Base-by-base conservation (phyloP, 768 basidiomycete species). In the Mycena sanguinolenta region DNA sequence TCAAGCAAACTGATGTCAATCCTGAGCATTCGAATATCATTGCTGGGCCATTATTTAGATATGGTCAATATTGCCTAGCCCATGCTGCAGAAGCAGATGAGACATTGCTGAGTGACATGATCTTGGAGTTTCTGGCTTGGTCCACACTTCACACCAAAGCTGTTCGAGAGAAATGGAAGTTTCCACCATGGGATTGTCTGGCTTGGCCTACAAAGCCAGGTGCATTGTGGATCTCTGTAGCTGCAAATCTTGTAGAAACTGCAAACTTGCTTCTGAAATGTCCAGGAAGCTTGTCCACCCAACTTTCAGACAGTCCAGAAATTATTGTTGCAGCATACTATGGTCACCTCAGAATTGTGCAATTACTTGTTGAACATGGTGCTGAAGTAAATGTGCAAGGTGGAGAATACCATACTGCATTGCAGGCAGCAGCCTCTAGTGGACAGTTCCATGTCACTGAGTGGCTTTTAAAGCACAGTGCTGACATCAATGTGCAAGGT, bases 101-200 rank as follows among this genome's bases (percentile, higher is more conserved):
- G 53, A n/a, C n/a, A n/a, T n/a, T n/a, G 19, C 2, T 32, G 53
- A 10, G 25, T 54, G 32, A 14, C 19, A 54, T 54, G 53, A 32
- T 54, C 53, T 19, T 54, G 19, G 53, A 54, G 30, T 54, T 54
- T 25, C 30, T 54, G 17, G 30, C 53, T 54, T 54, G 53, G 53
- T 13, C 53, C n/a, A 17, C 53, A 21, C 53, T 46, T 9, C 21
- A 46, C 21, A 46, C 44, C 21, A 3, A 46, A 46, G 44, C 21
- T 19, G 21, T 46, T 3, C 2, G 21, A 9, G 44, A 46, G 19
- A 46, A 34, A 32, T 54, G 53, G 53, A 2, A 34, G 27, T 54
- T 25, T 10, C 30, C 53, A n/a, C 53, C 53, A 54, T 54, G 53
- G 53, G 19, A 54, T 54, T 54, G 25, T 54, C 16, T 12, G 9